phyloP scores from a whole-genome alignment of 148 eudicot genomes.

The Pharnaceum exiguum region DNA sequence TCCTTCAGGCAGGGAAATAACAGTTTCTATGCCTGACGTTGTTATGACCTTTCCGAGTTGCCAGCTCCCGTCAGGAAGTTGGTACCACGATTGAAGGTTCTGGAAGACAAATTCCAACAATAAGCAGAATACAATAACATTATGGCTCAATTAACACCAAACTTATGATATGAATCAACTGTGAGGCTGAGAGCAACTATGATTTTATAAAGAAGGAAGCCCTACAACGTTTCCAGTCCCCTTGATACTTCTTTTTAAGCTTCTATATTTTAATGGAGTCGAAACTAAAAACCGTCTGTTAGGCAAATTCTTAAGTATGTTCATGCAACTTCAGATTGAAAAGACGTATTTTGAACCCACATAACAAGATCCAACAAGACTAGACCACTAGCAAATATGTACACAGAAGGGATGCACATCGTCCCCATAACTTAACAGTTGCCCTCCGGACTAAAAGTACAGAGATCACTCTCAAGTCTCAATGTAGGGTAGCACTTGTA shows the following conservation, averaged over 20 bases:
- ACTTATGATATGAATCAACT: neutral
- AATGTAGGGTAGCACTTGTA: neutral
- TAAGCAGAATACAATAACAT: conserved; percentile 6
- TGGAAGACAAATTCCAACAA: conserved; percentile 34
- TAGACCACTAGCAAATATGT: neutral
- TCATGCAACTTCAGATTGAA: neutral
- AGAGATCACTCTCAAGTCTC: too few relatives aligned
- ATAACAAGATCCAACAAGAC: neutral
- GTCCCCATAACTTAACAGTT: too few relatives aligned
- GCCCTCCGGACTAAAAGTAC: too few relatives aligned
- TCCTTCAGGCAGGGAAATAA: conserved; percentile 65
- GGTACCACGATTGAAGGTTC: conserved; percentile 89
- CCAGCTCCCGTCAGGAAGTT: conserved; percentile 85
- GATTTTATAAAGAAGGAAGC: too few relatives aligned
- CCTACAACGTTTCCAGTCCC: too few relatives aligned
- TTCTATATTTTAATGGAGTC: too few relatives aligned
- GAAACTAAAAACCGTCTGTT: too few relatives aligned
- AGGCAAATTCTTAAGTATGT: neutral
- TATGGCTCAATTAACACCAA: neutral
- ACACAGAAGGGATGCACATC: neutral
- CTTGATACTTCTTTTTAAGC: too few relatives aligned
- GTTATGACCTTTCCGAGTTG: conserved; percentile 73
- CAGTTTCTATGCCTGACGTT: conserved; percentile 52
- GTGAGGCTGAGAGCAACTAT: too few relatives aligned
- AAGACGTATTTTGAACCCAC: neutral